Base-by-base conservation (phyloP, 495 filamentous ascomycete species). In the Aspergillus diversus region DNA sequence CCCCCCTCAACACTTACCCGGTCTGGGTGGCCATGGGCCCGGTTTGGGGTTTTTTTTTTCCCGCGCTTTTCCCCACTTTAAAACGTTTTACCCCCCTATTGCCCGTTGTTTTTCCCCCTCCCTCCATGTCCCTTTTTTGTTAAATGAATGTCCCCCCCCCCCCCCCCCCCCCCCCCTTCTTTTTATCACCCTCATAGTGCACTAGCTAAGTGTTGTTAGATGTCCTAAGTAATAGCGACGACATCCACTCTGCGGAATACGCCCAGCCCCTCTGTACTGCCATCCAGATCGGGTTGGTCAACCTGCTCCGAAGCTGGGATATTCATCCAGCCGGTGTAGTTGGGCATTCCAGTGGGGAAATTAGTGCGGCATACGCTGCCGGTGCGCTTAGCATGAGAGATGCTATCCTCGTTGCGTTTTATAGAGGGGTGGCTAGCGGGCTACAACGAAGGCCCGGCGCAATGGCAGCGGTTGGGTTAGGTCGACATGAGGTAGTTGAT, bases 401-500 rank as follows among this genome's bases (percentile, higher is more conserved):
- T 43, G 84, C 84, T 8, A 80, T 87, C 12, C 59, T 61, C 8
- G 69, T 83, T 54, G 83, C 86, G 0, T 87, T 83, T 60, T 82
- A 81, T 42, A 76, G 85, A 13, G 86, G 86, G 5, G 60, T 76
- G 15, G 43, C 66, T 11, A 49, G 63, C 2, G 53, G 69, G 2
- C 55, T 34, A 39, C 21, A 34, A 17, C 15, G 17, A 31, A 58
- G 67, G 33, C 67, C 63, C 21, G 84, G 84, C 5, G 76, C 76
- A 12, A 88, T 87, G 85, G 64, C 86, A 63, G 84, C 84, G 0
- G 82, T 77, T 0, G 84, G 79, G 0, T 77, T 75, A 0, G 76
- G 73, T 0, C 48, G 71, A 3, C 74, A 82, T 5, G 84, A 87
- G 53, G 80, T 76, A 0, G 31, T 72, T n/a, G 59, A 65, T 15